Base-by-base conservation (phyloP, 495 filamentous ascomycete genomes). In the Penicillium longicatenatum region DNA sequence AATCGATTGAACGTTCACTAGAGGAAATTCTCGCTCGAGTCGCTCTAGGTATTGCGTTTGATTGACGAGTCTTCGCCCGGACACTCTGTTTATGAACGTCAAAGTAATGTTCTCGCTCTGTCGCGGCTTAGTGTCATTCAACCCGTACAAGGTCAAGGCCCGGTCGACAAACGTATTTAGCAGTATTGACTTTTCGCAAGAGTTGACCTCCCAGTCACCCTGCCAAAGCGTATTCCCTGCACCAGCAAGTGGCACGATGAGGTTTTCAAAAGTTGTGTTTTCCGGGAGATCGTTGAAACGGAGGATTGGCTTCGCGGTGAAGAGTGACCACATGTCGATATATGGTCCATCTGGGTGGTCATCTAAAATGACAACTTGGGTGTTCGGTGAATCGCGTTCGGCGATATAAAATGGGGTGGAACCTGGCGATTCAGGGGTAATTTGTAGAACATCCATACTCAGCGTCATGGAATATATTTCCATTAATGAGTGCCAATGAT, bases 401-500 rank as follows among this genome's bases (percentile, higher is more conserved):
- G 54, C 54, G 41, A 63, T 43, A 33, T 63, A 62, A 24, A 61
- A 61, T 12, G 11, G 37, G 21, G n/a, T 54, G 16, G 44, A 39
- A 47, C 53, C 52, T 30, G 50, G 21, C 17, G 42, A 44, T 6
- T 43, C 16, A 1, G 26, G 24, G 12, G 57, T 66, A 37, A 74
- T 73, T 41, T 59, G 66, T 11, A 76, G 54, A 20, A 67, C 63
- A 58, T 74, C 73, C 30, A 77, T 51, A 6, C 66, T 70, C 66
- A 75, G 62, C 6, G 56, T 58, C 58, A 68, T 67, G 45, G 70
- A 69, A 55, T 66, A 69, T 26, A 78, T 65, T 54, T 78, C 75
- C 68, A 73, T 68, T 35, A 76, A 62, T 19, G 61, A 65, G 54
- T 78, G 75, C 75, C 75, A 78, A 12, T 67, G 37, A 55, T 75